phyloP scores from a whole-genome alignment of 192 early-diverging fungal genomes.

The Geosiphon pyriformis region DNA sequence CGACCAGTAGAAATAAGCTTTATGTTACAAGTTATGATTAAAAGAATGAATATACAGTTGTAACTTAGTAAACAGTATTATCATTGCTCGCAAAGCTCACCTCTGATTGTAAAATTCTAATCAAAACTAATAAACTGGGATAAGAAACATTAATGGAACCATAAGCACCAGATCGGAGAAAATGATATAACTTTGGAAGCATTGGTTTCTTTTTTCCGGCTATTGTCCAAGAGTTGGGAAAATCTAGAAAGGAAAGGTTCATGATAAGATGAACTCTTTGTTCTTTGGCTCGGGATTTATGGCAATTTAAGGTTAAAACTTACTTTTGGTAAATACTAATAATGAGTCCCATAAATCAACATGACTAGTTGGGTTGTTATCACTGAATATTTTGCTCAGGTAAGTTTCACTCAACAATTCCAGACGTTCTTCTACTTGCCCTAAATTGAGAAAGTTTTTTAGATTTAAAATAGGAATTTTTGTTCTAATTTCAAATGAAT shows the following conservation, averaged over 20 bases:
- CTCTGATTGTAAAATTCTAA: constrained; percentile 57
- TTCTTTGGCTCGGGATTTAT: no score
- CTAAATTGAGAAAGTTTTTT: constrained; percentile 36
- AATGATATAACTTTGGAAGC: constrained; percentile 59
- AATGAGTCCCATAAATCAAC: constrained; percentile 86
- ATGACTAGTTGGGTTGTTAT: constrained; percentile 67
- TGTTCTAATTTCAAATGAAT: no score
- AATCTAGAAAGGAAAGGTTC: constrained; percentile 27
- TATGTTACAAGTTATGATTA: not conserved
- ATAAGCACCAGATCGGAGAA: constrained; percentile 58
- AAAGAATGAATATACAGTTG: no score
- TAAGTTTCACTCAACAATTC: constrained; percentile 50
- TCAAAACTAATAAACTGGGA: constrained; percentile 70
- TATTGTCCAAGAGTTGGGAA: constrained; percentile 57
- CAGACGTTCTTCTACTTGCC: constrained; percentile 40
- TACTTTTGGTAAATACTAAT: constrained; percentile 64
- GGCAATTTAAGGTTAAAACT: no score
- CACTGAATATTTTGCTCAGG: constrained; percentile 60
- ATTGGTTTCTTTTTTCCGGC: constrained; percentile 53
- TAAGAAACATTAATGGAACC: constrained; percentile 64
- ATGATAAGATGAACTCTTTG: not conserved
- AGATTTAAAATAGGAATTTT: no score
- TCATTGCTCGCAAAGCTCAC: no score
- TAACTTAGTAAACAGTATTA: no score
- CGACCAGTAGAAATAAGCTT: constrained; percentile 28